phyloP scores from a whole-genome alignment of 2,329 filamentous ascomycete species.

The Tolypocladium endophyticum region DNA sequence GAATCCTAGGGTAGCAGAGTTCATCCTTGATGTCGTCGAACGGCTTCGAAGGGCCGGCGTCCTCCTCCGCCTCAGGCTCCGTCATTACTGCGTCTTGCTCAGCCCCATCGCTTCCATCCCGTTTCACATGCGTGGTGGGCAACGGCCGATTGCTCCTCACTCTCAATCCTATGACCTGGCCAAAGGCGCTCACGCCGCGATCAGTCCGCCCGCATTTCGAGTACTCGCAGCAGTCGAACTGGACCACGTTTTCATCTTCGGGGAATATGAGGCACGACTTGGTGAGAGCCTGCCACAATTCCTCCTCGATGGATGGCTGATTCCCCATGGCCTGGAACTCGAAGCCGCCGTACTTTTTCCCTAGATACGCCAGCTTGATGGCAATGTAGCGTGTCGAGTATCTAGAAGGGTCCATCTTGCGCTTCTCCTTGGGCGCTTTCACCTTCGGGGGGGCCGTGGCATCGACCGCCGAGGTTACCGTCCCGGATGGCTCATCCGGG shows the following conservation, averaged over 20 bases:
- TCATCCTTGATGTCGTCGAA: slow-evolving; percentile 70
- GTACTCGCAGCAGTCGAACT: slow-evolving; percentile 80
- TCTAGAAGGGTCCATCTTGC: slow-evolving; percentile 63
- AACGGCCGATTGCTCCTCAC: slow-evolving; percentile 71
- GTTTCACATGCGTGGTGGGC: slow-evolving; percentile 16
- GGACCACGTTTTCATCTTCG: slow-evolving; percentile 48
- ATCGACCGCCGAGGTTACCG: neutral
- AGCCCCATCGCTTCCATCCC: slow-evolving; percentile 12
- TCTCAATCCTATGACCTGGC: slow-evolving; percentile 78
- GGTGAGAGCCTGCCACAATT: slow-evolving; percentile 81
- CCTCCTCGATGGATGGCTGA: slow-evolving; percentile 80
- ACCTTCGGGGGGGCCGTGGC: neutral
- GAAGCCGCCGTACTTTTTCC: slow-evolving; percentile 84
- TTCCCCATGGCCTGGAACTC: slow-evolving; percentile 70
- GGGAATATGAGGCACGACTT: slow-evolving; percentile 77
- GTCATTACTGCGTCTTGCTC: slow-evolving; percentile 5
- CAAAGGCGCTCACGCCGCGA: slow-evolving; percentile 88
- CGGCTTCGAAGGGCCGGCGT: slow-evolving; percentile 4
- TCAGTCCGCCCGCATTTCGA: slow-evolving; percentile 94
- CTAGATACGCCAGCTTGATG: slow-evolving; percentile 87
- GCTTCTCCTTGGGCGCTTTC: slow-evolving; percentile 32
- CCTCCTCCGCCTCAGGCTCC: slow-evolving; percentile 5
- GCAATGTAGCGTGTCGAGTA: slow-evolving; percentile 81
- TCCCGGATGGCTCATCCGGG: neutral
- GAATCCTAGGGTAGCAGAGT: slow-evolving; percentile 67